Base-by-base conservation (phyloP, 768 basidiomycete genomes). In the Psilocybe azurescens region DNA sequence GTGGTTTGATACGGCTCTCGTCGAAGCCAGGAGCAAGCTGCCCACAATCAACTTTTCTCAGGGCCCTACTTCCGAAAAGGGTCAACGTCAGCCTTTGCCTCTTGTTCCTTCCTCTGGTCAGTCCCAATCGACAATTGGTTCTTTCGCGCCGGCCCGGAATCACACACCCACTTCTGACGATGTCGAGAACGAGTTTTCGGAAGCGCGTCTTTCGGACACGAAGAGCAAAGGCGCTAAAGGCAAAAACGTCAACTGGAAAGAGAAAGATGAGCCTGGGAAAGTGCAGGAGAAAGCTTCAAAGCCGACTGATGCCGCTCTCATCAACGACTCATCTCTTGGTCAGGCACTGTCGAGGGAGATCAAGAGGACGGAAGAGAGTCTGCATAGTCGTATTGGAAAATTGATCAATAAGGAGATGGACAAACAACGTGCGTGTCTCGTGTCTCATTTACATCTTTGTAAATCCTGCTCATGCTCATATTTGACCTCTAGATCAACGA, bases 391-490 rank as follows among this genome's bases (percentile, higher is more conserved):
- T 51, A 88, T 95, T 61, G 89, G 89, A n/a, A 86, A 89, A 48
- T 77, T 94, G 55, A 88, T 95, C 65, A 83, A 84, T 39, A 92
- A 91, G 77, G 94, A 95, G 75, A 89, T 95, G 83, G 94, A 95
- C 70, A 94, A 90, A 75, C 93, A 95, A 74, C 88, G 94, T 94
- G 65, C 74, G 91, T 79, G 32, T 24, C 50, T 70, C 47, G 58
- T 59, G 30, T 9, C 20, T 18, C 50, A 60, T 52, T 50, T 58
- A 47, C 56, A 54, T 53, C 56, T 68, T 36, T 63, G 49, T 54
- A 54, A 13, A 56, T 59, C 59, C 24, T 18, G n/a, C 49, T 46
- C 53, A 39, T 51, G 28, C 52, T 20, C 33, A 39, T 30, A 11
- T 29, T n/a, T 58, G 51, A 52, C 49, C 44, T 61, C 18, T 71